A percentile compares a stretch with the other conserved stretches of the same genome.
These are phyloP conservation scores for Scutellaria baicalensis DNA, from an alignment of 257 asterid genomes.

Conservation along the genomic window DNA sequence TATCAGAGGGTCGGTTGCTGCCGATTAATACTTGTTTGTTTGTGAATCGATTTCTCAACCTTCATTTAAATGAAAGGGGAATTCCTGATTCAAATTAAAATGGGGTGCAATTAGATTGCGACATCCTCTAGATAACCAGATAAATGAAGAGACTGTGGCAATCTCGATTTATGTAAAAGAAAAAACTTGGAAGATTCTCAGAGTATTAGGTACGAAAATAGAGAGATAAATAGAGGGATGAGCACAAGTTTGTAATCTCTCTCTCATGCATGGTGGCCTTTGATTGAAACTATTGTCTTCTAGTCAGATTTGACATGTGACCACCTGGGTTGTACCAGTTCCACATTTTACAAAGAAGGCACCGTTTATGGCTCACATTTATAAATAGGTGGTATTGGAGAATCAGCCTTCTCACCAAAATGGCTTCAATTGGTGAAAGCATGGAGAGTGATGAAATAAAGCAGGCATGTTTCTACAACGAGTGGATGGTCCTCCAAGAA, in stretches of 20 bases:
- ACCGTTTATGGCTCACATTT: not conserved
- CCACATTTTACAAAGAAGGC: not conserved
- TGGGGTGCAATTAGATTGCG: too few species aligned
- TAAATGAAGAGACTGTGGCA: not conserved
- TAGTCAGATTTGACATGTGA: not conserved
- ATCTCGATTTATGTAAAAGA: not conserved
- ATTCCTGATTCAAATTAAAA: not conserved
- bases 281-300: conserved; percentile 17
- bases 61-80: not conserved
- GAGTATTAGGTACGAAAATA: not conserved
- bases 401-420: not conserved
- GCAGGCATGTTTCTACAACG: conserved; percentile 13
- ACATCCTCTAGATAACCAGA: too few species aligned
- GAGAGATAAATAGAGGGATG: not conserved
- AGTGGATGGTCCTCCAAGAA: conserved; percentile 30
- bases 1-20: not conserved
- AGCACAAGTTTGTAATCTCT: not conserved
- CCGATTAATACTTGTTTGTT: not conserved
- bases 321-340: not conserved
- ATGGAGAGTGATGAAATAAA: conserved; percentile 10
- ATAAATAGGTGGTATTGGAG: not conserved
- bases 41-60: too few species aligned
- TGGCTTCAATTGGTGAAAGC: conserved; percentile 8
- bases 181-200: not conserved
- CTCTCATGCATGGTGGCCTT: not conserved